Evolutionary conservation across 257 asterid species (phyloP).

Genomic region (Nicotiana noctiflora): DNA sequence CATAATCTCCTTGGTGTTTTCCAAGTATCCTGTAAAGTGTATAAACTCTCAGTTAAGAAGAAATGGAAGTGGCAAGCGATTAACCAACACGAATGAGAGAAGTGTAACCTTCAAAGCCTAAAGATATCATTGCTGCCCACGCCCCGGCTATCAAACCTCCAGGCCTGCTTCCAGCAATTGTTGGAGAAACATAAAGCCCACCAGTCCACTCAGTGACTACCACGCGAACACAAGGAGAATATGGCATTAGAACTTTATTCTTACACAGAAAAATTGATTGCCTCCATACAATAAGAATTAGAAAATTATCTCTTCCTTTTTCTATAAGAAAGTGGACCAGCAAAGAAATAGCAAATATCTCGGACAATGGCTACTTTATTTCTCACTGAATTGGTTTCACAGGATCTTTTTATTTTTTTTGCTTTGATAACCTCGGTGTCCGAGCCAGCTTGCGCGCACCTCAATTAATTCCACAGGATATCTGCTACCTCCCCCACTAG

Average conservation of each 20-base stretch:
- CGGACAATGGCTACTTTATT: background rate
- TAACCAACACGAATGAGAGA: slow-evolving; percentile 4
- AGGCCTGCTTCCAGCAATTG: slow-evolving; percentile 98
- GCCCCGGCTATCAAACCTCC: slow-evolving; percentile 97
- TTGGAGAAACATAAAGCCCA: slow-evolving; percentile 91
- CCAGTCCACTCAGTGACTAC: slow-evolving; percentile 99
- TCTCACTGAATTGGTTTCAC: background rate
- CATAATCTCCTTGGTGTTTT: slow-evolving; percentile 80
- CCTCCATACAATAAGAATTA: background rate
- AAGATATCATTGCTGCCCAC: slow-evolving; percentile 98
- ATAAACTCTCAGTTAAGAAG: slow-evolving; percentile 15
- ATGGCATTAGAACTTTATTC: background rate
- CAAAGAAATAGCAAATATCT: background rate
- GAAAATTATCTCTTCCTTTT: background rate
- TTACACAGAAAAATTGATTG: background rate
- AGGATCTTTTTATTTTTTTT: background rate
- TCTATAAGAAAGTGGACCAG: background rate
- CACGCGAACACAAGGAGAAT: slow-evolving; percentile 3
- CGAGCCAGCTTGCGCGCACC: too few species aligned
- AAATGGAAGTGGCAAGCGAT: background rate
- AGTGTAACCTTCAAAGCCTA: slow-evolving; percentile 78
- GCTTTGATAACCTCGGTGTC: too few species aligned
- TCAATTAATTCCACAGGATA: too few species aligned
- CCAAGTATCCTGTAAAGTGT: slow-evolving; percentile 61
- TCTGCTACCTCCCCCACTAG: too few species aligned